Evolutionary conservation across 169 alveolate species (phyloP), one percentile per base, ranked within the genome.

Genomic region (Toxoplasma gondii): DNA sequence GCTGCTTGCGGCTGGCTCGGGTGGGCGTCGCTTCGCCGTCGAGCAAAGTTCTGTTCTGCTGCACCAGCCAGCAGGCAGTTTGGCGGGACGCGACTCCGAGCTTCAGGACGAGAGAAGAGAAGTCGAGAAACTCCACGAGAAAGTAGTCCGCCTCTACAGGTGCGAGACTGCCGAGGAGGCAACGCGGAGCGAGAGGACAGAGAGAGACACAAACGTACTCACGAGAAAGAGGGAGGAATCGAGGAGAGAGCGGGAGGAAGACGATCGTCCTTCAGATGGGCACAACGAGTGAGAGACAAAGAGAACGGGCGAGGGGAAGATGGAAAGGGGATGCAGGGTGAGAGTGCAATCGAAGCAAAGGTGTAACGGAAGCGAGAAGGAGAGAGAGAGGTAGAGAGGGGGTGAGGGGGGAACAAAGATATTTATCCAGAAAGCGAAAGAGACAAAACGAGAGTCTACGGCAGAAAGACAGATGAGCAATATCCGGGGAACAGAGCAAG

Each of bases 1-100:
- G 80, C 92, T 96, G 54, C 91, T 96, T 64, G 97, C 96, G 1
- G 94, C 96, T 9, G 97, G 97, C 36, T 92, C 97, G 36, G 93
- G 94, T 64, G 97, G 97, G 38, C 96, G 69, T 91, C 94, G 97
- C 17, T 84, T 86, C 36, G 97, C 96, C 19, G 94, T 96, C 34
- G 86, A 88, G 27, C 96, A 93, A 69, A 96, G 97, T 38, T 87
- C 97, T 22, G 96, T 86, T 53, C 70, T 96, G 91, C 58, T 96
- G 82, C 96, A 95, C 49, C 97, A 96, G 94, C 97, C 97, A 12
- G 54, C 94, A 54, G 97, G 97, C 22, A 43, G 87, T 1, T 88
- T 94, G 29, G 95, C 84, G 45, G 97, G 97, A 17, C 92, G 94
- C 0, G 97, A 97, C 38, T 96, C 94, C 70, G 97, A 95, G 58